Evolutionary conservation across 2,329 filamentous ascomycete species (phyloP).

Genomic region (Phyllosticta capitalensis): DNA sequence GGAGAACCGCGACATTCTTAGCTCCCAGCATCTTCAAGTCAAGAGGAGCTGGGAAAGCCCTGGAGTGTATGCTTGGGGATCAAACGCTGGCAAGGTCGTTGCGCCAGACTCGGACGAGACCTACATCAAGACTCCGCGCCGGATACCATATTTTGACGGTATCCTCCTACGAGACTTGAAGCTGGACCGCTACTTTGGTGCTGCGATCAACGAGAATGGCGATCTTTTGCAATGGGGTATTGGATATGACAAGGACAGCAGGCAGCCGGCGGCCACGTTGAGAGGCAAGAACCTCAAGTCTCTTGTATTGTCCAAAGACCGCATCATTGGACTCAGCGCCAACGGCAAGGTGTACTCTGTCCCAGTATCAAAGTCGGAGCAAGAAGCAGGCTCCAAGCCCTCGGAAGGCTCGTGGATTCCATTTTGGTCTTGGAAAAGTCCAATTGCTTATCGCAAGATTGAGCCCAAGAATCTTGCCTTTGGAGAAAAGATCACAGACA

Average conservation of each 20-base stretch:
- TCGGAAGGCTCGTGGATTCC: slow-evolving; percentile 63
- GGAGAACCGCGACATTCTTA: slow-evolving; percentile 65
- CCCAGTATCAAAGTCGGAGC: slow-evolving; percentile 65
- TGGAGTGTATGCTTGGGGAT: slow-evolving; percentile 90
- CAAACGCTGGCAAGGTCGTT: slow-evolving; percentile 74
- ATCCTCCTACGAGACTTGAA: slow-evolving; percentile 80
- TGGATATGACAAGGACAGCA: slow-evolving; percentile 57
- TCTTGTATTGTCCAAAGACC: slow-evolving; percentile 68
- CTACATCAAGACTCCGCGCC: slow-evolving; percentile 68
- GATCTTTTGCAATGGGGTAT: slow-evolving; percentile 88
- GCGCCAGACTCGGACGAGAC: slow-evolving; percentile 71
- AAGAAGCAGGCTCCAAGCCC: slow-evolving; percentile 53
- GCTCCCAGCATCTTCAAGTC: slow-evolving; percentile 79
- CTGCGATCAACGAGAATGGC: slow-evolving; percentile 77
- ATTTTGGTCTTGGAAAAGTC: slow-evolving; percentile 54
- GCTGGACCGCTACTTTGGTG: slow-evolving; percentile 71
- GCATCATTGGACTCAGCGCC: slow-evolving; percentile 68
- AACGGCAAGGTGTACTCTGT: slow-evolving; percentile 77
- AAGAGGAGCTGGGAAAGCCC: slow-evolving; percentile 73
- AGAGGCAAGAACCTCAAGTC: slow-evolving; percentile 72
- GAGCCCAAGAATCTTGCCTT: slow-evolving; percentile 54
- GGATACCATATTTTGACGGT: slow-evolving; percentile 75
- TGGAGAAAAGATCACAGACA: slow-evolving; percentile 63
- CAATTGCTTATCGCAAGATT: slow-evolving; percentile 63
- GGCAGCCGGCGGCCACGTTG: slow-evolving; percentile 60